Evolutionary conservation across 129 eudicot species (phyloP).

Genomic region (Erigeron canadensis): DNA sequence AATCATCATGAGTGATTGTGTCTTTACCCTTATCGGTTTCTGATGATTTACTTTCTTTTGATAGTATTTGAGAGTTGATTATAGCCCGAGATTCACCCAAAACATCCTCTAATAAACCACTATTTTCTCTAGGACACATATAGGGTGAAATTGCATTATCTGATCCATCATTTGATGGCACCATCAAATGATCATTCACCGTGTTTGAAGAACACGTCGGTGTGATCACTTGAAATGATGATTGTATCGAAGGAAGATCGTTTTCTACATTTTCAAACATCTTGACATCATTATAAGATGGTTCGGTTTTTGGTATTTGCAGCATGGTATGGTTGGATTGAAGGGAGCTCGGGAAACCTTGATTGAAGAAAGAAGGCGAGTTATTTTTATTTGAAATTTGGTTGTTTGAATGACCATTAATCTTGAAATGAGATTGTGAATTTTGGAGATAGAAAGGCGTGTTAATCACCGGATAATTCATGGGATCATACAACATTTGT

Average conservation of each 20-base stretch:
- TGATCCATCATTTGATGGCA: conserved; percentile 39
- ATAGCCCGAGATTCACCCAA: conserved; percentile 57
- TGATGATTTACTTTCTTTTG: conserved; percentile 8
- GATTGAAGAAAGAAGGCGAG: conserved; percentile 32
- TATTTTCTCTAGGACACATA: conserved; percentile 32
- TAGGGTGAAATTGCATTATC: conserved; percentile 37
- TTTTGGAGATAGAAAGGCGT: conserved; percentile 27
- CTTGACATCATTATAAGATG: conserved; percentile 21
- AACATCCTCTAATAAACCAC: conserved; percentile 82
- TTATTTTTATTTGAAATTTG: conserved; percentile 22
- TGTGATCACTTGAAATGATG: conserved; percentile 27
- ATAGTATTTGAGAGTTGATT: conserved; percentile 26
- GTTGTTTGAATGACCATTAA: conserved; percentile 29
- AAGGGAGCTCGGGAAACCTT: conserved; percentile 21
- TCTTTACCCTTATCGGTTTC: conserved; percentile 27
- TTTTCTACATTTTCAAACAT: conserved; percentile 15
- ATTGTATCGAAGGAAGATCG: conserved; percentile 82
- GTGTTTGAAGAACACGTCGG: conserved; percentile 48
- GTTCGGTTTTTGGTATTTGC: conserved; percentile 13
- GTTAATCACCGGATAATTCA: conserved; percentile 26
- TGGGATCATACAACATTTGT: conserved; percentile 26
- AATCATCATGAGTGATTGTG: conserved; percentile 33
- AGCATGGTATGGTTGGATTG: conserved; percentile 23
- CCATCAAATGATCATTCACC: conserved; percentile 32
- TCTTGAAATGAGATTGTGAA: conserved; percentile 36